Evolutionary conservation across 805 yeast species (phyloP).

Genomic region (Jamesozyma lodderae): DNA sequence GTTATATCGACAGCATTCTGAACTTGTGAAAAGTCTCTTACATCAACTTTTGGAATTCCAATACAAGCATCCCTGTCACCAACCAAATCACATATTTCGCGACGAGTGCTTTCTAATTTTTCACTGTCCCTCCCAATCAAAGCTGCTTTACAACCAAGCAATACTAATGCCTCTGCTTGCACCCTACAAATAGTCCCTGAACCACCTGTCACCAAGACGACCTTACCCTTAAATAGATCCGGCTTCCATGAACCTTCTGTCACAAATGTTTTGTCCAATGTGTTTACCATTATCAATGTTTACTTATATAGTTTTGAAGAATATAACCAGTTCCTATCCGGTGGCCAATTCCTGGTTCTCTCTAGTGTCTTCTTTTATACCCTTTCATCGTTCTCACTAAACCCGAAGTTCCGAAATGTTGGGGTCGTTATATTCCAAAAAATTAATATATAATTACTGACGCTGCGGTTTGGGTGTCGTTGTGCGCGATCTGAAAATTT

Average conservation of each 20-base stretch:
- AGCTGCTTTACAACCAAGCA: slow-evolving; percentile 80
- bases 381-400: neutral
- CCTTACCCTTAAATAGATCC: slow-evolving; percentile 71
- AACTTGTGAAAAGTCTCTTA: slow-evolving; percentile 56
- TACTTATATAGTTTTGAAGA: too few species aligned
- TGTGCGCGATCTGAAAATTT: too few species aligned
- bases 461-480: neutral
- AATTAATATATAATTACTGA: neutral
- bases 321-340: too few species aligned
- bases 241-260: slow-evolving; percentile 38
- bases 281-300: slow-evolving; percentile 19
- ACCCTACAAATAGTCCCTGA: slow-evolving; percentile 93
- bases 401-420: slow-evolving; percentile 1
- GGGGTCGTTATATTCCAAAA: too few species aligned
- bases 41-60: slow-evolving; percentile 69
- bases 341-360: neutral
- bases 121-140: slow-evolving; percentile 69
- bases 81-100: slow-evolving; percentile 44
- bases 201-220: slow-evolving; percentile 89
- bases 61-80: slow-evolving; percentile 41
- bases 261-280: slow-evolving; percentile 25
- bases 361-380: too few species aligned
- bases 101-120: slow-evolving; percentile 60
- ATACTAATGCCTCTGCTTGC: slow-evolving; percentile 76
- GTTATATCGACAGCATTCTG: slow-evolving; percentile 56